phyloP scores from a whole-genome alignment of 2,329 filamentous ascomycete species.

The Penicillium sp. region DNA sequence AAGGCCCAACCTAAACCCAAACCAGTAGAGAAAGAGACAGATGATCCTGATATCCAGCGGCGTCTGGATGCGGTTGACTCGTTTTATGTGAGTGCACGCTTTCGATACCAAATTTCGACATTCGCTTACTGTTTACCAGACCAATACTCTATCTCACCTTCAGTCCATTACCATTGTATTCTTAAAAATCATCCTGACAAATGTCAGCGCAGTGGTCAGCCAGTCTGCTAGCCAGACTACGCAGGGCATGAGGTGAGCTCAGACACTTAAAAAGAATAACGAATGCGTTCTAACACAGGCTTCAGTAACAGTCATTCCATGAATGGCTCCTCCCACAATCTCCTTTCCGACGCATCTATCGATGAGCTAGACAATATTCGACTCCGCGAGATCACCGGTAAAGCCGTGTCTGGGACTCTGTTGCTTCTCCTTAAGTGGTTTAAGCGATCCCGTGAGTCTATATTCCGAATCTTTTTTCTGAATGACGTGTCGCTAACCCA shows the following conservation, averaged over 20 bases:
- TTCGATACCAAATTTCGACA: not conserved
- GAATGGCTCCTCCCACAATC: slow-evolving; percentile 24
- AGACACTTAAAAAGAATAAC: slow-evolving; percentile 10
- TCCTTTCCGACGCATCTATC: slow-evolving; percentile 43
- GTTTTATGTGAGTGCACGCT: slow-evolving; percentile 72
- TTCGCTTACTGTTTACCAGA: slow-evolving; percentile 47
- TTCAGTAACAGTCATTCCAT: slow-evolving; percentile 28
- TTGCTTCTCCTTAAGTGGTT: slow-evolving; percentile 94
- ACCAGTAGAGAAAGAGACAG: slow-evolving; percentile 29
- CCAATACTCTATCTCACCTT: slow-evolving; percentile 74
- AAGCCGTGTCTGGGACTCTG: slow-evolving; percentile 86
- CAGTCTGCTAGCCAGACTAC: slow-evolving; percentile 49
- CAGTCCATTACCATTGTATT: slow-evolving; percentile 93
- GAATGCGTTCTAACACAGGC: not conserved
- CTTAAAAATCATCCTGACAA: slow-evolving; percentile 80
- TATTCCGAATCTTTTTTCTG: not conserved
- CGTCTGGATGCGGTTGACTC: slow-evolving; percentile 72
- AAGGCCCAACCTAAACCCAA: slow-evolving; percentile 15
- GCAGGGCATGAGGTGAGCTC: slow-evolving; percentile 49
- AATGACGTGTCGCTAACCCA: slow-evolving; percentile 12
- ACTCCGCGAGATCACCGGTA: slow-evolving; percentile 81
- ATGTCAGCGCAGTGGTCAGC: slow-evolving; percentile 81
- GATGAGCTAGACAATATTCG: slow-evolving; percentile 82
- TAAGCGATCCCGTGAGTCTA: slow-evolving; percentile 78
- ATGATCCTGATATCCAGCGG: slow-evolving; percentile 45